Conservation (phyloP, 2,329 filamentous ascomycete genomes). For the Epichloe gansuensis region DNA sequence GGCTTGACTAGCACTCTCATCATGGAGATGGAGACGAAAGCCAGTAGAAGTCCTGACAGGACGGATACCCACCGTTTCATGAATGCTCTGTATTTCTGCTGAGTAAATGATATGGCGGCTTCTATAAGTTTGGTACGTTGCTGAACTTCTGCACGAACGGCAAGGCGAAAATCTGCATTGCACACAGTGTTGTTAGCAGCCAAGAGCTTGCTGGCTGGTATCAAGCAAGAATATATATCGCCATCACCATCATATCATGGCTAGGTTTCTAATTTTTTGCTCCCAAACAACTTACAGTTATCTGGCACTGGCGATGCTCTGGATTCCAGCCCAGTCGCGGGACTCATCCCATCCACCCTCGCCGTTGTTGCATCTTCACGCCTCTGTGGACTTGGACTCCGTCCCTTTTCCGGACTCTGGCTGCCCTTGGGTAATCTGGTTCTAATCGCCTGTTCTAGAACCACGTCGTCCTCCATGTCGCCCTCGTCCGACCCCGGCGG, state of each 20-base stretch:
- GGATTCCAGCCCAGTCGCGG: conserved; percentile 10
- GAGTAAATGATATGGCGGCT: conserved; percentile 52
- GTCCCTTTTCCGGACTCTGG: conserved; percentile 41
- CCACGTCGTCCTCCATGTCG: conserved; percentile 22
- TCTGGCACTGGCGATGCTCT: conserved; percentile 24
- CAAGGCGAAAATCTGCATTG: conserved; percentile 68
- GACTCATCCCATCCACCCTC: conserved; percentile 21
- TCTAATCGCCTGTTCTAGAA: conserved; percentile 39
- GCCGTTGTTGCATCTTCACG: conserved; percentile 28
- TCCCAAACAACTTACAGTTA: conserved; percentile 32
- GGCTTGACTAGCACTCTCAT: conserved; percentile 59
- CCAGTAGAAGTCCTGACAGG: conserved; percentile 46
- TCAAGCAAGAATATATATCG: too few relatives aligned
- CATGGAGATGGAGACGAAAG: conserved; percentile 52
- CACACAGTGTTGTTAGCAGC: background rate
- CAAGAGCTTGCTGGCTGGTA: too few relatives aligned
- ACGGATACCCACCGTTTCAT: conserved; percentile 61
- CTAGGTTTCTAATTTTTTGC: background rate
- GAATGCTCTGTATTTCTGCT: conserved; percentile 43
- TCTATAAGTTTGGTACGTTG: conserved; percentile 80
- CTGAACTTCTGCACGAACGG: conserved; percentile 75
- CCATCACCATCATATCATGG: too few relatives aligned
- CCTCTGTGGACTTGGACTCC: conserved; percentile 34
- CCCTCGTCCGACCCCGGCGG: conserved; percentile 18
- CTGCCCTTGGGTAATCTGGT: conserved; percentile 45